Evolutionary conservation across 306 rosid genomes (phyloP).

Genomic region (Vigna angularis): DNA sequence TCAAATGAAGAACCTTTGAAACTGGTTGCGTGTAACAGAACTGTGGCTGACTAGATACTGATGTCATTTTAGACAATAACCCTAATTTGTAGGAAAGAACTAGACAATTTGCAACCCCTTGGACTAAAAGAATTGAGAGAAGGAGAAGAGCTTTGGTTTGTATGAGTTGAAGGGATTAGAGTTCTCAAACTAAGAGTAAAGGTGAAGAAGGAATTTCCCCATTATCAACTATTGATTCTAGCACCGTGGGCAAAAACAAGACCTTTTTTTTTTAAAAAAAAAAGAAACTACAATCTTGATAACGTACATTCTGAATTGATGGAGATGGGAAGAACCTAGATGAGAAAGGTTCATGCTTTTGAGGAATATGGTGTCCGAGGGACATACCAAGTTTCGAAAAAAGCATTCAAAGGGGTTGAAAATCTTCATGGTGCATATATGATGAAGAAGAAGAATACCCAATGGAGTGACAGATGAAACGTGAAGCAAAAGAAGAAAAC

Average conservation of each 20-base stretch:
- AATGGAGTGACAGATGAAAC: too few relatives aligned
- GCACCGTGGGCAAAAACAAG: slow-evolving; percentile 12
- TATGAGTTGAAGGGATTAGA: slow-evolving; percentile 47
- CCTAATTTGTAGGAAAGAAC: slow-evolving; percentile 45
- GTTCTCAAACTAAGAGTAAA: slow-evolving; percentile 42
- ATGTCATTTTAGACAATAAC: slow-evolving; percentile 65
- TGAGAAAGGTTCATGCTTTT: slow-evolving; percentile 29
- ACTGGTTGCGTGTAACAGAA: slow-evolving; percentile 98
- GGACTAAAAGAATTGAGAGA: slow-evolving; percentile 26
- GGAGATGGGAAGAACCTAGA: slow-evolving; percentile 31
- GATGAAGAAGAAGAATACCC: not conserved
- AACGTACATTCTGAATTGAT: slow-evolving; percentile 20
- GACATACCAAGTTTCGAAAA: slow-evolving; percentile 40
- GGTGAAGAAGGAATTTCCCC: not conserved
- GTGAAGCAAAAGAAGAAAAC: too few relatives aligned
- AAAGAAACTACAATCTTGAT: not conserved
- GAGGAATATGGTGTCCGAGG: slow-evolving; percentile 44
- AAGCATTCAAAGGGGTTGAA: slow-evolving; percentile 37
- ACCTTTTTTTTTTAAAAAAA: too few relatives aligned
- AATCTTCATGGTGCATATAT: slow-evolving; percentile 47
- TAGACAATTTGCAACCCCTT: slow-evolving; percentile 44
- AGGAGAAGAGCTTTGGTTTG: not conserved
- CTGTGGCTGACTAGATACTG: slow-evolving; percentile 96
- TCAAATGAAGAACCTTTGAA: slow-evolving; percentile 95
- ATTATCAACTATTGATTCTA: slow-evolving; percentile 28